phyloP scores from a whole-genome alignment of 345 rosid genomes.

The Physaria fendleri region DNA sequence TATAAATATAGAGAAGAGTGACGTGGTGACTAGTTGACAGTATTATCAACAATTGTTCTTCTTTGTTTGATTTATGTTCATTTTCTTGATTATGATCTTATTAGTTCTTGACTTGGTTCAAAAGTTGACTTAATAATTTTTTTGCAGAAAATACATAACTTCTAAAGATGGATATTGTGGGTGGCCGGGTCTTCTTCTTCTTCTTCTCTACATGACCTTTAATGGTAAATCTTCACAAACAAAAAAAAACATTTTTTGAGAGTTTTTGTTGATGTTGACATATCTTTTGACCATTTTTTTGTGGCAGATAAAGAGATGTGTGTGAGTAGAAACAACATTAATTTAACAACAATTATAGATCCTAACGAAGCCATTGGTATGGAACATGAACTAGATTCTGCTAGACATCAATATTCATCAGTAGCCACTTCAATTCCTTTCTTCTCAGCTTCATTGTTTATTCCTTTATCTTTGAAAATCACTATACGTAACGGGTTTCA shows the following conservation, averaged over 20 bases:
- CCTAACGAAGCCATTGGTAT: slow-evolving; percentile 47
- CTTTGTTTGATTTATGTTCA: too few species aligned
- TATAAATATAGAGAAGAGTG: neutral
- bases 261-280: neutral
- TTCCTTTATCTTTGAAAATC: slow-evolving; percentile 78
- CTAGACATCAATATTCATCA: slow-evolving; percentile 45
- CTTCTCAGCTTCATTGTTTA: slow-evolving; percentile 59
- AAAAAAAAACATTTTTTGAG: neutral
- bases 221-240: slow-evolving; percentile 30
- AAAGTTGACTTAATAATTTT: slow-evolving; percentile 11
- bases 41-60: slow-evolving; percentile 13
- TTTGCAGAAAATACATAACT: slow-evolving; percentile 24
- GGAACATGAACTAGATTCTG: slow-evolving; percentile 70
- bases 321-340: slow-evolving; percentile 34
- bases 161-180: slow-evolving; percentile 59
- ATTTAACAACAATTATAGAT: slow-evolving; percentile 20
- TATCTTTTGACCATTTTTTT: neutral
- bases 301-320: slow-evolving; percentile 58
- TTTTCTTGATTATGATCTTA: slow-evolving; percentile 15
- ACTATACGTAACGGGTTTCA: slow-evolving; percentile 80
- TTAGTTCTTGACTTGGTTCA: slow-evolving; percentile 22
- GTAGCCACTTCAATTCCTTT: slow-evolving; percentile 42
- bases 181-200: slow-evolving; percentile 52
- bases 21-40: slow-evolving; percentile 27
- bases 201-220: slow-evolving; percentile 40